Conservation (phyloP, 1,284 basidiomycete genomes). For the Schizophyllum amplum region DNA sequence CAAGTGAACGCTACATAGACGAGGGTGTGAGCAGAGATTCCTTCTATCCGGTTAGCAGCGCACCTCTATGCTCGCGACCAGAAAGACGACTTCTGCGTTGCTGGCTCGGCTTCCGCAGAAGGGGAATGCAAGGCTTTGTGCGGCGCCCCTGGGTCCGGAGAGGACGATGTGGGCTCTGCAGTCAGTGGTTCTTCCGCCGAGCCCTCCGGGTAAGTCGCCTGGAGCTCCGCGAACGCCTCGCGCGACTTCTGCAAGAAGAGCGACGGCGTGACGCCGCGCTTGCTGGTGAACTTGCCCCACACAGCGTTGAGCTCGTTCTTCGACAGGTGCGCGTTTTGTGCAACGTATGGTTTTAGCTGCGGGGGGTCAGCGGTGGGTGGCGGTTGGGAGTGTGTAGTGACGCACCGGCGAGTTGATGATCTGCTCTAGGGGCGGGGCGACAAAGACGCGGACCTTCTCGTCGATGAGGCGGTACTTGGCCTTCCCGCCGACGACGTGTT, state of each 20-base stretch:
- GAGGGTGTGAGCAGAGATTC: neutral
- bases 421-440: conserved; percentile 67
- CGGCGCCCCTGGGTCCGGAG: no score
- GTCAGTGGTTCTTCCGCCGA: neutral
- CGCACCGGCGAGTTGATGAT: conserved; percentile 53
- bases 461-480: conserved; percentile 76
- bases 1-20: neutral
- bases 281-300: conserved; percentile 26
- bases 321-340: conserved; percentile 26
- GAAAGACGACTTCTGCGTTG: neutral
- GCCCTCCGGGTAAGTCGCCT: neutral
- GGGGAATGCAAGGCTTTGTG: neutral
- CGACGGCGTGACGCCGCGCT: conserved; percentile 18
- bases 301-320: conserved; percentile 25
- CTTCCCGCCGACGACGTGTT: conserved; percentile 67
- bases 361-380: neutral
- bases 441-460: conserved; percentile 75
- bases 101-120: neutral
- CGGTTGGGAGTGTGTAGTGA: neutral
- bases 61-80: neutral
- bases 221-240: neutral
- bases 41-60: neutral
- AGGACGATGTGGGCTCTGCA: neutral
- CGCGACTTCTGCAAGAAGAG: neutral
- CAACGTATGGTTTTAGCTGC: conserved; percentile 43